Conservation (phyloP, 495 filamentous ascomycete genomes). For the Astrothelium macrocarpum region DNA sequence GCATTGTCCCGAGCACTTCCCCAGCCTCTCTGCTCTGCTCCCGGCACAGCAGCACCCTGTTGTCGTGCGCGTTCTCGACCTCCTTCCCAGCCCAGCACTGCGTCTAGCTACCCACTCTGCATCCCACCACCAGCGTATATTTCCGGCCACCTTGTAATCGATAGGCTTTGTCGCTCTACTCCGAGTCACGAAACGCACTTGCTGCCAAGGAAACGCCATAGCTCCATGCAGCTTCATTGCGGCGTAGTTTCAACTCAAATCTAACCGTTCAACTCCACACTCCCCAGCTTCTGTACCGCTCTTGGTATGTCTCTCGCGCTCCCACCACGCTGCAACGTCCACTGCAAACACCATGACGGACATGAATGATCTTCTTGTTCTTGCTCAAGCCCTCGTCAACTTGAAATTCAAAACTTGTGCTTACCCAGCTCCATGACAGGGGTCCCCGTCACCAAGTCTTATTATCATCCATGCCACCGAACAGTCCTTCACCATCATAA, state of each 20-base stretch:
- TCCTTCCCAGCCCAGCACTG: slow-evolving; percentile 6
- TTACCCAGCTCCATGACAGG: neutral
- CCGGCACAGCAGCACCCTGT: neutral
- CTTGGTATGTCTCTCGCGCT: slow-evolving; percentile 2
- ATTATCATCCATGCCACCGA: neutral
- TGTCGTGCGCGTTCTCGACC: slow-evolving; percentile 4
- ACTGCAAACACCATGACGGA: neutral
- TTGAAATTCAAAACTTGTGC: neutral
- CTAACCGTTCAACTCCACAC: neutral
- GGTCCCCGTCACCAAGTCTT: neutral
- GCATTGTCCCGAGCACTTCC: neutral
- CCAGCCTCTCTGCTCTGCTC: neutral
- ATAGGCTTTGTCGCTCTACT: neutral
- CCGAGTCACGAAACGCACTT: neutral
- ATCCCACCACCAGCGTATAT: neutral
- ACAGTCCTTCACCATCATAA: neutral
- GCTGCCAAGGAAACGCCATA: neutral
- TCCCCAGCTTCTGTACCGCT: neutral
- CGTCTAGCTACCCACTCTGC: neutral
- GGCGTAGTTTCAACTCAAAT: neutral
- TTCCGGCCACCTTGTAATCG: neutral
- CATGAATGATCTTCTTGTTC: neutral
- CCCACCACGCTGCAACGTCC: neutral
- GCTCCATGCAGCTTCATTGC: slow-evolving; percentile 6
- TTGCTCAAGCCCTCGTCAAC: neutral